Evolutionary conservation across 2,329 filamentous ascomycete genomes (phyloP), one percentile per base, ranked within the genome.

Genomic region (Calonectria fujianensis): DNA sequence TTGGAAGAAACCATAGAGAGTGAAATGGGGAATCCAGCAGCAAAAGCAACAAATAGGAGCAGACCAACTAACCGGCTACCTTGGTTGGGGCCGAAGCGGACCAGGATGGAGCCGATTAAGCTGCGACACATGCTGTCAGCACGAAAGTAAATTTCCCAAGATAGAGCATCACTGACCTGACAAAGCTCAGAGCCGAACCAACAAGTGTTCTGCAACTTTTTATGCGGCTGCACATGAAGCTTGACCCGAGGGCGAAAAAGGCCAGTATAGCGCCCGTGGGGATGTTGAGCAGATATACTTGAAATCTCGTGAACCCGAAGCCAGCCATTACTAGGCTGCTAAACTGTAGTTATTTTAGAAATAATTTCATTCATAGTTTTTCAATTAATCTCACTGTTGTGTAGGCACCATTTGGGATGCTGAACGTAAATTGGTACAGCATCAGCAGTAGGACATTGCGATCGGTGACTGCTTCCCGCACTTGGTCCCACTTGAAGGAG

Each of bases 301-400:
- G 73, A 5, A 80, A 74, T n/a, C 35, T 63, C 0, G 70, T 76
- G 18, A 80, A 80, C 0, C 78, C 78, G 16, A 80, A 80, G 0
- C 78, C 78, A 8, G 75, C 72, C 78, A 80, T 80, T 32, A 80
- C 77, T 5, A 80, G 65, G 45, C 77, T 80, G n/a, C 77, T 80
- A 18, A 80, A 80, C 75, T 79, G n/a, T 9, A 18, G 1, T 1
- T 5, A 0, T 32, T 79, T 79, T 11, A 79, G 64, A 20, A 29
- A 24, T 13, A 13, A 4, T 5, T 1, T 14, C 0, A 0, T 3
- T 0, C 14, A 0, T 24, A 18, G 11, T 3, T 20, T 2, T 7
- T 5, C 13, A 4, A 2, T 0, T 13, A 1, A 9, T 11, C 77
- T 72, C 4, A 79, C 78, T 0, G 78, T 80, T 0, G 78, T 80